phyloP scores from a whole-genome alignment of 2,329 filamentous ascomycete genomes.

The Colletotrichum incanum region DNA sequence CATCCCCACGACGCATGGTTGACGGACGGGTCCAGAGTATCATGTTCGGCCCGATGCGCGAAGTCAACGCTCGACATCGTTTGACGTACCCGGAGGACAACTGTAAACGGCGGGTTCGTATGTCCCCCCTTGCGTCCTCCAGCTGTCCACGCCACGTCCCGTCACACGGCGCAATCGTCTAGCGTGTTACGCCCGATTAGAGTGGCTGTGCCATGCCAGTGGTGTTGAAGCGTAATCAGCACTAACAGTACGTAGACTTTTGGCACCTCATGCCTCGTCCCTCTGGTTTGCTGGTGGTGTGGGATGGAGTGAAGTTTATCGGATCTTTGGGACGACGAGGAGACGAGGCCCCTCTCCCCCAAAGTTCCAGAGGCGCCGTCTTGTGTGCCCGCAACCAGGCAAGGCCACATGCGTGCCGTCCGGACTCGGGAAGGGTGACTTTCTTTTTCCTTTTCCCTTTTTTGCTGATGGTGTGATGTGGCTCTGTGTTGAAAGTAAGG shows the following conservation, averaged over 20 bases:
- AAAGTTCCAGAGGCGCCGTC: not conserved
- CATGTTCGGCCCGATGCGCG: not conserved
- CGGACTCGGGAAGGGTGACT: not conserved
- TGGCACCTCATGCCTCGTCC: not conserved
- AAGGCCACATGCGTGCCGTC: not conserved
- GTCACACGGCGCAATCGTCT: not conserved
- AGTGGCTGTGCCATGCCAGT: not conserved
- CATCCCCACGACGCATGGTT: not conserved
- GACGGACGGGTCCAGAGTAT: not conserved
- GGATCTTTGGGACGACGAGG: not conserved
- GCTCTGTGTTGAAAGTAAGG: not conserved
- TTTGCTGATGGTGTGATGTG: not conserved
- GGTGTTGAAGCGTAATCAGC: not conserved
- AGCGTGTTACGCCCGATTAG: not conserved
- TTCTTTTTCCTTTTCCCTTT: not conserved
- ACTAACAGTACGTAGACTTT: not conserved
- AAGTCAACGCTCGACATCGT: not conserved
- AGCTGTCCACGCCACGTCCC: not conserved
- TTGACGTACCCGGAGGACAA: not conserved
- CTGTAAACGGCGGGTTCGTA: not conserved
- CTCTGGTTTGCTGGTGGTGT: not conserved
- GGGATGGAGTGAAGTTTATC: not conserved
- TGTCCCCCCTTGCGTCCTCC: no score
- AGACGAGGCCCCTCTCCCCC: not conserved
- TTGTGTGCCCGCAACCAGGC: not conserved